phyloP scores from a whole-genome alignment of 768 basidiomycete species.

The Grammothele lineata region DNA sequence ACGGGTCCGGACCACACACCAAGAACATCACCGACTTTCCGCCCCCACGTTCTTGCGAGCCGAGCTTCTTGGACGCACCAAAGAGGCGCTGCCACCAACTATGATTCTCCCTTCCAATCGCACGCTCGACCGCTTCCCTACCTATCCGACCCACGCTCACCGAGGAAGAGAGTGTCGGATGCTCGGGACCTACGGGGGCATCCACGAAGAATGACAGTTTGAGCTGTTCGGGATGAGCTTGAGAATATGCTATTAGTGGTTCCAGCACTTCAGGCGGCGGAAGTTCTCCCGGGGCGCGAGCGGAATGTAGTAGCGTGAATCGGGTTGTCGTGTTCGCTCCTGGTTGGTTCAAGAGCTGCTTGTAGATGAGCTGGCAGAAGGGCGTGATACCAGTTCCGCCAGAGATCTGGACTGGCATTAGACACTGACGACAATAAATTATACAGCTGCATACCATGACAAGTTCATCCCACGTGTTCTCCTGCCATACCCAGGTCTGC shows the following conservation, averaged over 20 bases:
- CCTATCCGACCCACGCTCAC: constrained; percentile 51
- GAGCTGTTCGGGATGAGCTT: constrained; percentile 51
- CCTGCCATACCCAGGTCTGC: constrained; percentile 56
- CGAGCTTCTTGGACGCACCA: not conserved
- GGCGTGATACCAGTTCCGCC: constrained; percentile 88
- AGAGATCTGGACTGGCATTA: constrained; percentile 55
- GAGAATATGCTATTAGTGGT: constrained; percentile 46
- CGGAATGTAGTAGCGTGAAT: constrained; percentile 73
- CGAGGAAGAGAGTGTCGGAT: constrained; percentile 14
- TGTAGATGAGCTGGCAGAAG: constrained; percentile 72
- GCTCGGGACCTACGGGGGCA: constrained; percentile 21
- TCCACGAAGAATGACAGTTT: constrained; percentile 63
- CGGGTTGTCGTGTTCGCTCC: constrained; percentile 37
- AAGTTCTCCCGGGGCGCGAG: constrained; percentile 54
- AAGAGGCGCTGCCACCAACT: constrained; percentile 31
- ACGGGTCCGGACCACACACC: constrained; percentile 86
- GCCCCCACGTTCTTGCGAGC: constrained; percentile 12
- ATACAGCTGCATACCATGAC: constrained; percentile 53
- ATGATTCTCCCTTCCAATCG: constrained; percentile 29
- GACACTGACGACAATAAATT: not conserved
- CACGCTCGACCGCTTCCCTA: constrained; percentile 41
- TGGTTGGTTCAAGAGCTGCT: constrained; percentile 36
- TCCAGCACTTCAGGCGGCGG: constrained; percentile 63
- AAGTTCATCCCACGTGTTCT: constrained; percentile 71
- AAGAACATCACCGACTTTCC: constrained; percentile 56